Base-by-base conservation (phyloP, 495 filamentous ascomycete genomes). In the Aspergillus leporis region DNA sequence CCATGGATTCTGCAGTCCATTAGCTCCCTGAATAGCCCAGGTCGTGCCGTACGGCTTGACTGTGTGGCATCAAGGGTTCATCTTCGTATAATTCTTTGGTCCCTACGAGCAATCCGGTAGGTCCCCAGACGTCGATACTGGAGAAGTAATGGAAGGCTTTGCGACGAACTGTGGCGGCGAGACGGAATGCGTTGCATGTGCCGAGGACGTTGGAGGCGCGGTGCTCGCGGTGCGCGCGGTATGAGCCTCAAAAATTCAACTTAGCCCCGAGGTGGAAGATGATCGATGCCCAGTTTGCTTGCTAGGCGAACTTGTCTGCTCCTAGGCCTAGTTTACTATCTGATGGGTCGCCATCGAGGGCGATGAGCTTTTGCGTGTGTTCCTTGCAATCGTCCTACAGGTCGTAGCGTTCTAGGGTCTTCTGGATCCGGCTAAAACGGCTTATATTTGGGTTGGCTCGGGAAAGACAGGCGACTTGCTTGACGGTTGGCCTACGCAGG, bases 111-210 rank as follows among this genome's bases (percentile, higher is more conserved):
- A 58, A 47, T 0, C 61, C 61, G 6, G 61, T 60, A 19, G 55
- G 19, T 10, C 43, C 53, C 58, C 60, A 70, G 4, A 25, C 53
- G 12, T 59, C 59, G 40, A 70, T 60, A 3, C 40, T 51, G 8
- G 65, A 72, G n/a, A 61, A 16, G 40, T 68, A 72, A 51, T 70
- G 67, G 6, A 70, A 45, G 4, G 46, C 25, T 51, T 70, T 70
- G 18, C 53, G 61, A 4, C 65, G 62, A 13, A 56, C 54, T 0
- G 31, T 2, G 0, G 23, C 34, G 4, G 60, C 63, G 8, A 72
- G 43, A 18, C 51, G 45, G 2, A 70, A 18, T 0, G 63, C 31
- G 19, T 70, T 64, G 0, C 19, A 4, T 0, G 62, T 66, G 0
- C 70, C 67, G 1, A 63, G 1, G 3, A 72, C 52, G 16, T 72